A percentile compares a stretch with the other conserved stretches of the same genome.
These are phyloP conservation scores for Beauveria scarabaeidicola DNA, from an alignment of 2,329 filamentous ascomycete species.

Conservation along the genomic window DNA sequence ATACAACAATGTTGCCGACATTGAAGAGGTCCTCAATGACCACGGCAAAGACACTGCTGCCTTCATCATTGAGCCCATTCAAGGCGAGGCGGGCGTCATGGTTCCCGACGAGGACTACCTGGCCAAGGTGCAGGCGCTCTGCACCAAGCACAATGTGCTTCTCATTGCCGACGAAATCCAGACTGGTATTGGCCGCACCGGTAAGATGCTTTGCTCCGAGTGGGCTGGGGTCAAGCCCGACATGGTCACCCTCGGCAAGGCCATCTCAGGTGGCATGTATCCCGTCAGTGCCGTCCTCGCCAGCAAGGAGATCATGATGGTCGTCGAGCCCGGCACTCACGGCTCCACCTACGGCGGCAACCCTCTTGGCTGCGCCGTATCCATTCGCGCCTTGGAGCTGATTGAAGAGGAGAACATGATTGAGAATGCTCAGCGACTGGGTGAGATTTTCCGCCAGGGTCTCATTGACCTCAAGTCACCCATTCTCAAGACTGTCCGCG, in stretches of 20 bases:
- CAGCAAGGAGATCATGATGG: constrained; percentile 87
- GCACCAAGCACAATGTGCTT: constrained; percentile 90
- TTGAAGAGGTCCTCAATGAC: constrained; percentile 69
- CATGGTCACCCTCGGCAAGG: constrained; percentile 89
- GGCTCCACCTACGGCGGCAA: constrained; percentile 98
- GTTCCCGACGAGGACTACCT: constrained; percentile 90
- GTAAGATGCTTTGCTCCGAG: constrained; percentile 86
- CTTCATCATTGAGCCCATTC: constrained; percentile 92
- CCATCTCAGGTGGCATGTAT: constrained; percentile 97
- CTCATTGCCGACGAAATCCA: constrained; percentile 98
- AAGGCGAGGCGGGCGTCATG: constrained; percentile 94
- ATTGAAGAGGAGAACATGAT: constrained; percentile 87
- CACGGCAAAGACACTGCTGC: constrained; percentile 82
- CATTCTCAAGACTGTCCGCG: constrained; percentile 73
- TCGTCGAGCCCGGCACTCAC: constrained; percentile 91
- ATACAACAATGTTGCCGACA: constrained; percentile 76
- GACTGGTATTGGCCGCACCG: constrained; percentile 91
- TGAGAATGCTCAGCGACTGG: constrained; percentile 70
- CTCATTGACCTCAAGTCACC: constrained; percentile 67
- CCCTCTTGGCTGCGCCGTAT: constrained; percentile 88
- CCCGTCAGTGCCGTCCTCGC: constrained; percentile 92
- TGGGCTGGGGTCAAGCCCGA: constrained; percentile 96
- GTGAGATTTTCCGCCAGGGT: constrained; percentile 73
- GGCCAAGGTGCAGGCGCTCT: constrained; percentile 67
- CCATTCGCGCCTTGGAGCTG: constrained; percentile 88